phyloP scores from a whole-genome alignment of 75 land plant genomes.

The Larix kaempferi region DNA sequence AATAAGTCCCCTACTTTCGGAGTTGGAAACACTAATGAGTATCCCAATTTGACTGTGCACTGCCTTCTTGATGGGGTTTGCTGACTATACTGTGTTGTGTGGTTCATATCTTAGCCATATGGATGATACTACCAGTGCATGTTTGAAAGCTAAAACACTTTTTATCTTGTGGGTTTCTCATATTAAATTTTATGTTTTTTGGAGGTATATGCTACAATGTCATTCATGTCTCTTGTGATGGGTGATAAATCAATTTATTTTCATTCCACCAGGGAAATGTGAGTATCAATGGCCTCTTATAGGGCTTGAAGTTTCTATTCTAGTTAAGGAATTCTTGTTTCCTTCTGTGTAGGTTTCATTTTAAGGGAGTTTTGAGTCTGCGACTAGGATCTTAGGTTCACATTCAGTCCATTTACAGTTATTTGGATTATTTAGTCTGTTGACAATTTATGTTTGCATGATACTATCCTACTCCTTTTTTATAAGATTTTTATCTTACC shows the following conservation, averaged over 20 bases:
- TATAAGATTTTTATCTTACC: too few species aligned
- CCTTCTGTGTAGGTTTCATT: neutral
- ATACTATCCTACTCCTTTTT: neutral
- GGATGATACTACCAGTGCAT: too few species aligned
- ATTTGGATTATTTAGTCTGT: neutral
- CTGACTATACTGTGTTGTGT: too few species aligned
- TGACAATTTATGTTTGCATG: neutral
- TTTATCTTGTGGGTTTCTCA: neutral
- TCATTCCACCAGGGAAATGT: constrained; percentile 94
- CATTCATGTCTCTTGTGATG: constrained; percentile 77
- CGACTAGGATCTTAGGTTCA: neutral
- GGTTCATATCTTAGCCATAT: too few species aligned
- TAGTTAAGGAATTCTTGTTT: constrained; percentile 9
- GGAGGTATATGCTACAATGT: constrained; percentile 94
- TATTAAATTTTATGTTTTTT: neutral
- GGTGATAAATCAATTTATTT: constrained; percentile 70
- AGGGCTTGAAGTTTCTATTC: neutral
- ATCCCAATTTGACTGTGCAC: too few species aligned
- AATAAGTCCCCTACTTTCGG: too few species aligned
- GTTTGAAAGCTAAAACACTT: too few species aligned
- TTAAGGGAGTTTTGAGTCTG: neutral
- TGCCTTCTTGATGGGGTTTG: too few species aligned
- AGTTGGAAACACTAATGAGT: too few species aligned
- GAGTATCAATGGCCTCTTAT: constrained; percentile 23
- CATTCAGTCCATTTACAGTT: neutral